These are phyloP conservation scores for Lodderomyces orthopsilosis DNA, from an alignment of 1,139 yeast species.

Conservation along the genomic window DNA sequence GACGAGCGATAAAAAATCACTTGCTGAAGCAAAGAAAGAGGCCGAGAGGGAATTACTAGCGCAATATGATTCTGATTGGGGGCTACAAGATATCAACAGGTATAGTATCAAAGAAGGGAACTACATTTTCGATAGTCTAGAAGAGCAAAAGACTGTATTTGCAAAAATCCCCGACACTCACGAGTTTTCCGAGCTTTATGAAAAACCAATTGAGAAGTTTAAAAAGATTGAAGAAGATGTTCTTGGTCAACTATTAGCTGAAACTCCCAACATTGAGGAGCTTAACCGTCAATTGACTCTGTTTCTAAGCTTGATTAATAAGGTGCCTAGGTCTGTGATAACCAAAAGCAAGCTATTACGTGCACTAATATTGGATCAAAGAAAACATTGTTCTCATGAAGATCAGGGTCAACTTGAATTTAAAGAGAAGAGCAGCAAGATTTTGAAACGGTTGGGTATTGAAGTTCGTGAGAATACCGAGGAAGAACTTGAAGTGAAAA, in stretches of 20 bases:
- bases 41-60: conserved; percentile 19
- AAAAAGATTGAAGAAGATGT: conserved; percentile 20
- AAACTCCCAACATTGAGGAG: conserved; percentile 11
- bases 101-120: conserved; percentile 28
- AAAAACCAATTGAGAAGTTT: conserved; percentile 18
- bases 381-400: conserved; percentile 20
- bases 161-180: conserved; percentile 25
- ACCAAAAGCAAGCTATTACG: conserved; percentile 32
- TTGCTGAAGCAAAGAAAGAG: conserved; percentile 19
- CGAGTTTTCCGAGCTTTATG: conserved; percentile 19
- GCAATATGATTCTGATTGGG: conserved; percentile 46
- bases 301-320: conserved; percentile 21
- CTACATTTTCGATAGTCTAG: conserved; percentile 33
- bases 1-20: conserved; percentile 6
- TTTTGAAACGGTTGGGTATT: conserved; percentile 25
- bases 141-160: conserved; percentile 28
- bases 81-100: conserved; percentile 31
- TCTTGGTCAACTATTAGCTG: conserved; percentile 17
- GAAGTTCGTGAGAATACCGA: conserved; percentile 15
- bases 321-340: conserved; percentile 29
- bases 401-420: conserved; percentile 14
- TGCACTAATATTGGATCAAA: conserved; percentile 29
- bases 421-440: conserved; percentile 19
- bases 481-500: conserved; percentile 14
- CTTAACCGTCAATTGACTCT: conserved; percentile 13